Evolutionary conservation across 169 alveolate species (phyloP).

Genomic region (Babesia ovata): DNA sequence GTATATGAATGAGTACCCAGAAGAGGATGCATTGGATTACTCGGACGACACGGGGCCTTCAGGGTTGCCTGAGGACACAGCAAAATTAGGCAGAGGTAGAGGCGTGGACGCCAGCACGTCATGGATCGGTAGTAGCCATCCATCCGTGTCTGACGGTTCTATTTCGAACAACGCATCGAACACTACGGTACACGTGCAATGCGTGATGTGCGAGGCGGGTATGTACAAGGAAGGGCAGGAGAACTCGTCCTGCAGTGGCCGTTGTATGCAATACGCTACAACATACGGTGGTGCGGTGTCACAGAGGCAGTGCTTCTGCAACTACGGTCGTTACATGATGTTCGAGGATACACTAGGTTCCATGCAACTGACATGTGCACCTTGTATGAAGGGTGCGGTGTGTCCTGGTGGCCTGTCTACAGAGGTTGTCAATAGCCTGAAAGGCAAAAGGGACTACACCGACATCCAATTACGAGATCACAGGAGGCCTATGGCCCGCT

Average conservation of each 20-base stretch:
- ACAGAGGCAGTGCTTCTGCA: conserved; percentile 78
- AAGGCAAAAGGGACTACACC: conserved; percentile 46
- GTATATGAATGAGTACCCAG: conserved; percentile 36
- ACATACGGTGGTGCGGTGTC: conserved; percentile 77
- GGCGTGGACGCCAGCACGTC: not conserved
- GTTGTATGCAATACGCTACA: conserved; percentile 79
- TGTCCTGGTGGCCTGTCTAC: conserved; percentile 77
- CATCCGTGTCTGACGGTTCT: not conserved
- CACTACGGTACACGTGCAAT: not conserved
- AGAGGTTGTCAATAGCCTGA: conserved; percentile 61
- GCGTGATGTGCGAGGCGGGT: conserved; percentile 74
- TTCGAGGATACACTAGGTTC: conserved; percentile 48
- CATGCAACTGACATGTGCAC: conserved; percentile 63
- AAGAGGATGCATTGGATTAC: conserved; percentile 25
- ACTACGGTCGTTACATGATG: conserved; percentile 72
- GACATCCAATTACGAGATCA: conserved; percentile 49
- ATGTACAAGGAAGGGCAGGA: conserved; percentile 81
- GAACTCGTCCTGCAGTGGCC: conserved; percentile 77
- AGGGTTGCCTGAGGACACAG: conserved; percentile 63
- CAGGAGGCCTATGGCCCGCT: conserved; percentile 53
- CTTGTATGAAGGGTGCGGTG: conserved; percentile 72
- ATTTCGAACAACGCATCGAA: not conserved
- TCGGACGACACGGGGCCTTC: conserved; percentile 19
- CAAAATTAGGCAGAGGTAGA: not conserved
- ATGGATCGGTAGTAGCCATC: not conserved